Percentiles rank a stretch among this genome's conserved stretches.
Conservation (phyloP, 2,329 filamentous ascomycete species). For the Aspergillus caelatus region DNA sequence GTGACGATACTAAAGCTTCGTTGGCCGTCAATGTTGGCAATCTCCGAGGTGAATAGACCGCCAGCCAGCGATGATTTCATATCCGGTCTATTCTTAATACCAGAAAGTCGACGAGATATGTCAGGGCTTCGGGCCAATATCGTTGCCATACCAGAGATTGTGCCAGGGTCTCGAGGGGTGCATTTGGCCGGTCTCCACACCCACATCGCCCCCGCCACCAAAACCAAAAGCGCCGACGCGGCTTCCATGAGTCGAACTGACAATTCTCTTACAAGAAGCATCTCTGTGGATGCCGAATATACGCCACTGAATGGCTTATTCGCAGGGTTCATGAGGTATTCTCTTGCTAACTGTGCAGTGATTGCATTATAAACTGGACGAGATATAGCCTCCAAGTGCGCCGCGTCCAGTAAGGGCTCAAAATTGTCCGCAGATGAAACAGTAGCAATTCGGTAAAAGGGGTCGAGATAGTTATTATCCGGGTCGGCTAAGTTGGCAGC, state of each 20-base stretch:
- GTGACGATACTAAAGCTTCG: constrained; percentile 5
- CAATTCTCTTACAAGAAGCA: constrained; percentile 9
- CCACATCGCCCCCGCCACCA: constrained; percentile 8
- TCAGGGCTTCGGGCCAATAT: constrained; percentile 5
- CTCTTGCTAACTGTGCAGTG: constrained; percentile 8
- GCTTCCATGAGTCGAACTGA: constrained; percentile 13
- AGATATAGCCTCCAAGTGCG: neutral
- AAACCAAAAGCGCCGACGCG: neutral
- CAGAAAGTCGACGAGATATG: neutral
- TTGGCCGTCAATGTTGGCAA: neutral
- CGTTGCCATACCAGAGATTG: constrained; percentile 10
- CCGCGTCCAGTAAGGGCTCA: constrained; percentile 1
- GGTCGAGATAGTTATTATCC: constrained; percentile 3
- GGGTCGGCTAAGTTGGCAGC: neutral
- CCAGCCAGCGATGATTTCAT: neutral
- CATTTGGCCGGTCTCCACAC: constrained; percentile 3
- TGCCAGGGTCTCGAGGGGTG: constrained; percentile 14
- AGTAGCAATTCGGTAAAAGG: constrained; percentile 10
- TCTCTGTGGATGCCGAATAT: constrained; percentile 1
- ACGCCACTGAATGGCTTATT: neutral
- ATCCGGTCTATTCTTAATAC: constrained; percentile 5
- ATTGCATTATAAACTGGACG: constrained; percentile 1
- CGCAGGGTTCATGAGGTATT: neutral
- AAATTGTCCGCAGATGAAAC: constrained; percentile 2
- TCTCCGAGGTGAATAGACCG: neutral